Evolutionary conservation across 305 asterid genomes (phyloP).

Genomic region (Stenogyne calaminthoides): DNA sequence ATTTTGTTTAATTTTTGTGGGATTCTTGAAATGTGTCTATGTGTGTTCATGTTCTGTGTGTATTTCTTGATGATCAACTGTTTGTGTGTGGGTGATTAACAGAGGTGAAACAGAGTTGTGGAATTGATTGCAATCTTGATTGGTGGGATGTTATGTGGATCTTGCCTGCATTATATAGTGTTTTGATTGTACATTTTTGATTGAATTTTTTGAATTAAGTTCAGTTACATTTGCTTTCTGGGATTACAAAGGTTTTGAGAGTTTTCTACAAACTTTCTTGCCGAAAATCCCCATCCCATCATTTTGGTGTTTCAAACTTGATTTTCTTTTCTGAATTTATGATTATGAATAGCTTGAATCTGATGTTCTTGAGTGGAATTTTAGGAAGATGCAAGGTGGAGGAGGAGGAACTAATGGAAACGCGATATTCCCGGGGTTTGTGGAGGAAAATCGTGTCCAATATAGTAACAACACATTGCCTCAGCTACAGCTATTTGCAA

Average conservation of each 20-base stretch:
- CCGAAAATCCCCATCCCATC: slow-evolving; percentile 12
- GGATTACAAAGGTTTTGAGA: background rate
- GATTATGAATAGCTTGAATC: slow-evolving; percentile 27
- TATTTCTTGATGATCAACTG: slow-evolving; percentile 11
- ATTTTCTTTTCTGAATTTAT: background rate
- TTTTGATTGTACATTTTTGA: slow-evolving; percentile 5
- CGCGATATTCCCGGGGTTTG: slow-evolving; percentile 37
- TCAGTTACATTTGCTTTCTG: background rate
- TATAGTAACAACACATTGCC: slow-evolving; percentile 49
- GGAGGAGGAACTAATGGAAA: slow-evolving; percentile 54
- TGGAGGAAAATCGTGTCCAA: slow-evolving; percentile 47
- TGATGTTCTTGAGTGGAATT: slow-evolving; percentile 27
- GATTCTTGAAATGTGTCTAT: slow-evolving; percentile 22
- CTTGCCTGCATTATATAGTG: slow-evolving; percentile 24
- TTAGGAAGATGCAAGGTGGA: slow-evolving; percentile 60
- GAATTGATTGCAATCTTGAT: slow-evolving; percentile 21
- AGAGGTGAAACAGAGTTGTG: slow-evolving; percentile 8
- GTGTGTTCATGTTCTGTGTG: background rate
- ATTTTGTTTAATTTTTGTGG: background rate
- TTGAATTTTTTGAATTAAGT: background rate
- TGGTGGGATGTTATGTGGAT: slow-evolving; percentile 26
- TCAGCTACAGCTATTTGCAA: slow-evolving; percentile 62
- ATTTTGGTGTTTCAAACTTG: slow-evolving; percentile 19
- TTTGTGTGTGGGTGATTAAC: slow-evolving; percentile 8
- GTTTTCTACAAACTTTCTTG: slow-evolving; percentile 8